These are phyloP conservation scores for Epithele typhae DNA, from an alignment of 768 basidiomycete species.

Conservation along the genomic window DNA sequence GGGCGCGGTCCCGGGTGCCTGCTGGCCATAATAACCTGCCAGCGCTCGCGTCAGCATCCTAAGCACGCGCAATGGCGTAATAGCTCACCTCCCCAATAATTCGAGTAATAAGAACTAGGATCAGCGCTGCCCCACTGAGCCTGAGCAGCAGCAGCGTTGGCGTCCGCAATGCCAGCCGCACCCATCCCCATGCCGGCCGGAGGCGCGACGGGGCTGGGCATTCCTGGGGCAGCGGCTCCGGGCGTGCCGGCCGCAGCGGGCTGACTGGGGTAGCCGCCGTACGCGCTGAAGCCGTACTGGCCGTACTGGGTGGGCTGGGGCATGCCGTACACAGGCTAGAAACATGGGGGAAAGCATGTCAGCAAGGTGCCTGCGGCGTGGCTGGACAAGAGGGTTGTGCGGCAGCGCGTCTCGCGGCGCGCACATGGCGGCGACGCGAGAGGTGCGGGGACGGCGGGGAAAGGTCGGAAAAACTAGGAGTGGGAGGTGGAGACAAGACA, in stretches of 20 bases:
- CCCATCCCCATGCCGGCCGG: conserved; percentile 50
- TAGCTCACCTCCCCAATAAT: conserved; percentile 78
- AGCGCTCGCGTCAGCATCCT: conserved; percentile 1
- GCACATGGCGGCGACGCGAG: too few species aligned
- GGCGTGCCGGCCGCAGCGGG: conserved; percentile 47
- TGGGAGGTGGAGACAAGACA: too few species aligned
- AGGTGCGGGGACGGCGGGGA: too few species aligned
- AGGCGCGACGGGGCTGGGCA: conserved; percentile 55
- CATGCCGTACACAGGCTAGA: conserved; percentile 86
- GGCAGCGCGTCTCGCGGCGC: too few species aligned
- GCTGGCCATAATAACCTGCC: conserved; percentile 79
- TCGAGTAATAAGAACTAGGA: conserved; percentile 71
- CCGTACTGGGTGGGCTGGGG: conserved; percentile 78
- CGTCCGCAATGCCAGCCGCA: conserved; percentile 45
- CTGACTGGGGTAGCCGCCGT: conserved; percentile 60
- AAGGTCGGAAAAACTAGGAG: too few species aligned
- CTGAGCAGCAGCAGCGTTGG: conserved; percentile 53
- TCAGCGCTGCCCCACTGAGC: conserved; percentile 77
- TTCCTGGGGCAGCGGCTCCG: conserved; percentile 35
- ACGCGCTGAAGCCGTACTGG: conserved; percentile 73
- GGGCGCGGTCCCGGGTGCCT: conserved; percentile 50
- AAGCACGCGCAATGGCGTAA: neutral
- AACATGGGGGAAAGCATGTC: conserved; percentile 1
- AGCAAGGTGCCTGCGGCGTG: conserved; percentile 3
- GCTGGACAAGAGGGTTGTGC: too few species aligned